Base-by-base conservation (phyloP, 2,329 filamentous ascomycete genomes). In the Talaromyces piceae region DNA sequence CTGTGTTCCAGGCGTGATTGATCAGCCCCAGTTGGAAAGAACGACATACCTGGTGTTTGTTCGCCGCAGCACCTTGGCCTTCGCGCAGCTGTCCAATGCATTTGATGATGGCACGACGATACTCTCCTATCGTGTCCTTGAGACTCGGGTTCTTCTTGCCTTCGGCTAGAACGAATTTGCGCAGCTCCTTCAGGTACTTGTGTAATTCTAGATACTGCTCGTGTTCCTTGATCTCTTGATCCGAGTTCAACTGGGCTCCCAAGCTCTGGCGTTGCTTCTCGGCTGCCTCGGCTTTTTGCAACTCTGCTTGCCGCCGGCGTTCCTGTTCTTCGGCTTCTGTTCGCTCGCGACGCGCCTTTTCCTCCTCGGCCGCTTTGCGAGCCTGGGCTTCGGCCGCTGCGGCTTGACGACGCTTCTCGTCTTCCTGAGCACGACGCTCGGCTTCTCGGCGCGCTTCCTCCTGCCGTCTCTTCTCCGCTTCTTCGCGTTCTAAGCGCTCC, bases 41-140 rank as follows among this genome's bases (percentile, higher is more conserved):
- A 69, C n/a, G n/a, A n/a, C 74, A 59, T 70, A 84, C 80, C 57
- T 79, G 77, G 54, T 68, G 62, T 47, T 70, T 76, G 59, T 89
- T 89, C 20, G 77, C 77, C 31, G 18, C 26, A 2, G 44, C 49
- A 9, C 77, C 79, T 58, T 79, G 83, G 51, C 80, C 84, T 33
- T 77, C 78, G 1, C 83, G 85, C 25, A 71, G 56, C 63, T 93
- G 87, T 5, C 88, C 88, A 50, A 91, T 78, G 16, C 78, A 82
- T 60, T 84, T 86, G 33, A 80, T 79, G 49, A 93, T 82, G 39
- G 83, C 79, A 53, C 88, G 77, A 37, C 88, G 78, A 75, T 87
- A 82, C 50, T 88, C 80, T 28, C 87, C 85, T 63, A 88, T 77
- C 30, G 80, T 77, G 47, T 77, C 74, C 66, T 88, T 88, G 25